Percentiles rank a stretch among this genome's conserved stretches.
phyloP scores from a whole-genome alignment of 225 moss, liverwort and hornwort genomes.

The Sphagnum contortum region DNA sequence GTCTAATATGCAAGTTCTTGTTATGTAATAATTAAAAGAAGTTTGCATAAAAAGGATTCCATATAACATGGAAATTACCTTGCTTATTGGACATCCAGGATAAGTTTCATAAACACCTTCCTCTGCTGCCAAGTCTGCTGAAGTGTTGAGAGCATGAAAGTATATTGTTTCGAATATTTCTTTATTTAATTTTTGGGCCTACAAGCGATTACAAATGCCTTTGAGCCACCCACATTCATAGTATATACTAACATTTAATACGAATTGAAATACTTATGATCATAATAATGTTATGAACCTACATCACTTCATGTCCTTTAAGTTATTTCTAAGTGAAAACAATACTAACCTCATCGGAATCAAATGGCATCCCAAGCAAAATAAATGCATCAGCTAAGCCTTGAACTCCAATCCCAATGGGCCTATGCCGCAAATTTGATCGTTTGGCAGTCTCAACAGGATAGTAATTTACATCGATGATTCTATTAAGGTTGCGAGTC shows the following conservation, averaged over 20 bases:
- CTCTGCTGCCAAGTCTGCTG: conserved; percentile 50
- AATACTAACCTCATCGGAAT: conserved; percentile 46
- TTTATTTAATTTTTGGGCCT: conserved; percentile 69
- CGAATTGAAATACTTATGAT: background rate
- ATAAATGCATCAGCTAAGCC: conserved; percentile 91
- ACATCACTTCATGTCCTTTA: background rate
- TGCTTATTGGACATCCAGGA: conserved; percentile 65
- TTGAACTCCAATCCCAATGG: conserved; percentile 90
- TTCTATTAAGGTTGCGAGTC: conserved; percentile 69
- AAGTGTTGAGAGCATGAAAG: conserved; percentile 60
- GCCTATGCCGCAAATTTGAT: conserved; percentile 73
- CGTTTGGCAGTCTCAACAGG: conserved; percentile 56
- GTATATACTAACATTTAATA: background rate
- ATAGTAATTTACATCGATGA: conserved; percentile 83
- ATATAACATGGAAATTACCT: conserved; percentile 10
- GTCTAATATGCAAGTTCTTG: no score
- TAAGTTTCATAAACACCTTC: conserved; percentile 71
- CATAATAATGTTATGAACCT: background rate
- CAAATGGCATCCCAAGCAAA: conserved; percentile 84
- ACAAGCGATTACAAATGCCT: background rate
- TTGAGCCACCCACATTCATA: background rate
- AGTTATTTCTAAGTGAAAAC: background rate
- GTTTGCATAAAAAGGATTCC: no score
- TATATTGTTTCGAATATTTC: conserved; percentile 89
- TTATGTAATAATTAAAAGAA: no score